Percentiles rank a stretch among this genome's conserved stretches.
Conservation (phyloP, 202 grass and related monocot genomes). For the Digitaria exilis region DNA sequence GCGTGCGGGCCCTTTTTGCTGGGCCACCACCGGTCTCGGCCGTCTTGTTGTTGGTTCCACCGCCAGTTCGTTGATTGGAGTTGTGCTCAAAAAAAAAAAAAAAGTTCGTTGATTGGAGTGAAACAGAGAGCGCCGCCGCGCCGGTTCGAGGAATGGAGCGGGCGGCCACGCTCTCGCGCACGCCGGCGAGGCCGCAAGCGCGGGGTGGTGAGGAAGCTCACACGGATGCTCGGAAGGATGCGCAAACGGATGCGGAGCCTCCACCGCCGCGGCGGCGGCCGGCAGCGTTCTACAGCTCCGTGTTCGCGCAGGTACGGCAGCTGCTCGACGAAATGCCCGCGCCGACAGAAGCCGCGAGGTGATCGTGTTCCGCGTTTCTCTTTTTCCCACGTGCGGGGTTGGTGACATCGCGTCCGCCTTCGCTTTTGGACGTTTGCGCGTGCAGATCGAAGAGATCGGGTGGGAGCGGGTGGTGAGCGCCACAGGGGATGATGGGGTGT, state of each 20-base stretch:
- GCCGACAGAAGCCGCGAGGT: not conserved
- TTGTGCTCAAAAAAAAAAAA: too few relatives aligned
- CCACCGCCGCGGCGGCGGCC: slow-evolving; percentile 25
- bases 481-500: slow-evolving; percentile 50
- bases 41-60: too few relatives aligned
- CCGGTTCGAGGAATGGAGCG: slow-evolving; percentile 28
- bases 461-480: slow-evolving; percentile 68
- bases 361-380: not conserved
- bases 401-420: not conserved
- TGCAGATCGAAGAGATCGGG: slow-evolving; percentile 81
- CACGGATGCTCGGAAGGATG: not conserved
- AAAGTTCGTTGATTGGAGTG: not conserved
- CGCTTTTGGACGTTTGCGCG: not conserved
- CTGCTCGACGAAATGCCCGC: slow-evolving; percentile 56
- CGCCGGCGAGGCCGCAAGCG: not conserved
- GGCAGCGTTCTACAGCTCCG: slow-evolving; percentile 42
- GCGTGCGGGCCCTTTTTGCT: too few relatives aligned
- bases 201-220: not conserved
- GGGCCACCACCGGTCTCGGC: too few relatives aligned
- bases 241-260: not conserved
- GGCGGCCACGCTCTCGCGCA: not conserved
- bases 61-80: not conserved
- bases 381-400: not conserved
- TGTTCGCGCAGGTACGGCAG: slow-evolving; percentile 56
- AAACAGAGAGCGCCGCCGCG: not conserved